Percentiles rank a stretch among this genome's conserved stretches.
phyloP scores from a whole-genome alignment of 208 protist species.

The Trypanosoma brucei region DNA sequence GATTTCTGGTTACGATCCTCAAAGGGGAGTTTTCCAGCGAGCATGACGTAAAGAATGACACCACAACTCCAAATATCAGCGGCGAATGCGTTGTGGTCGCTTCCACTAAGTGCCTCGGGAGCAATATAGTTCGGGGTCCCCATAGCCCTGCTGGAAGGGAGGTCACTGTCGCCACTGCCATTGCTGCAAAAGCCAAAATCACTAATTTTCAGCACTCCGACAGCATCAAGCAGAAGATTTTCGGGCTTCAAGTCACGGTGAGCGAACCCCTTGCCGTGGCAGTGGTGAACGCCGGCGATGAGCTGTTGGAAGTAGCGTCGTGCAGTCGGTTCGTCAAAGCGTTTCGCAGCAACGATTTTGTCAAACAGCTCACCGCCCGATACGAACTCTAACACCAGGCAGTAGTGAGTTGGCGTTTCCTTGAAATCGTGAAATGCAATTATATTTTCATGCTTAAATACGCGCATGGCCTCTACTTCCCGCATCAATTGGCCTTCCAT shows the following conservation, averaged over 20 bases:
- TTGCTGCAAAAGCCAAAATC: slow-evolving; percentile 50
- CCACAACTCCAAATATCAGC: slow-evolving; percentile 92
- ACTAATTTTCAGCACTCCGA: slow-evolving; percentile 28
- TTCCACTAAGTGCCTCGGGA: slow-evolving; percentile 62
- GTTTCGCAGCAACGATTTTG: slow-evolving; percentile 20
- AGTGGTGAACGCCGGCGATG: slow-evolving; percentile 42
- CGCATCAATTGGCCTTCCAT: slow-evolving; percentile 42
- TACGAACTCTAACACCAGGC: slow-evolving; percentile 69
- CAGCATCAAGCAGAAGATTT: slow-evolving; percentile 39
- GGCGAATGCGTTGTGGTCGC: slow-evolving; percentile 56
- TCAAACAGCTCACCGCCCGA: slow-evolving; percentile 60
- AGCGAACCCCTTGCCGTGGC: slow-evolving; percentile 61
- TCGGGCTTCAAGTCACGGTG: slow-evolving; percentile 62
- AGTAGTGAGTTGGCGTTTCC: slow-evolving; percentile 66
- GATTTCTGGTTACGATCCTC: slow-evolving; percentile 36
- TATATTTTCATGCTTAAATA: slow-evolving; percentile 36
- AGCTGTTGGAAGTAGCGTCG: slow-evolving; percentile 69
- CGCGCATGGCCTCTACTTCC: slow-evolving; percentile 43
- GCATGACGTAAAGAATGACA: slow-evolving; percentile 87
- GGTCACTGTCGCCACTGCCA: not conserved
- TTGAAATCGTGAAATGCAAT: slow-evolving; percentile 37
- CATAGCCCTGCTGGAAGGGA: slow-evolving; percentile 19
- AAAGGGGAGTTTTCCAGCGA: slow-evolving; percentile 71
- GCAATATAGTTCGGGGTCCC: slow-evolving; percentile 63
- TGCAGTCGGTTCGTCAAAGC: slow-evolving; percentile 30